Conservation (phyloP, 768 basidiomycete species). For the Crassisporium funariophilum region DNA sequence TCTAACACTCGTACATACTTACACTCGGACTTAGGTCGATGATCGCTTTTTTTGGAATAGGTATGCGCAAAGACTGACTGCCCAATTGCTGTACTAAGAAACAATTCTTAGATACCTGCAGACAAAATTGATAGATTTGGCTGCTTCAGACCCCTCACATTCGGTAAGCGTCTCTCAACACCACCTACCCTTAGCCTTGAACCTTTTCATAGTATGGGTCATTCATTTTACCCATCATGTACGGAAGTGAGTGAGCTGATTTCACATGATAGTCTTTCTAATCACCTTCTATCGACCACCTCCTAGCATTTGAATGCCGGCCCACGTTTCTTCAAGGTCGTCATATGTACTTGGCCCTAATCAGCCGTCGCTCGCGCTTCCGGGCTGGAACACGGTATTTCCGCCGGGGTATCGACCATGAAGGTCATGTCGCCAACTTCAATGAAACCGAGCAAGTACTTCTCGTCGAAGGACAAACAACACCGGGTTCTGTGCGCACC, state of each 20-base stretch:
- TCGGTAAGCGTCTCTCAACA: constrained; percentile 44
- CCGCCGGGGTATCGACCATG: constrained; percentile 85
- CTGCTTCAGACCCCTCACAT: constrained; percentile 44
- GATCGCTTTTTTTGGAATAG: constrained; percentile 99
- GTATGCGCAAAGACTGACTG: constrained; percentile 34
- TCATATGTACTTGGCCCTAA: constrained; percentile 80
- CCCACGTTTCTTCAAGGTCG: constrained; percentile 74
- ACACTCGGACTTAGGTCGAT: constrained; percentile 59
- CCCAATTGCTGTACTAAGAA: background rate
- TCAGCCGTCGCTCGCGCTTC: constrained; percentile 92
- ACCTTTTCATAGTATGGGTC: constrained; percentile 62
- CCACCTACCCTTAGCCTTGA: background rate
- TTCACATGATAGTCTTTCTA: constrained; percentile 5
- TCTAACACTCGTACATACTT: background rate
- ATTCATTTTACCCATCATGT: constrained; percentile 91
- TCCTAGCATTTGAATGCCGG: constrained; percentile 83
- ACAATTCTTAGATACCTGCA: constrained; percentile 48
- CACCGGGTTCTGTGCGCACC: constrained; percentile 39
- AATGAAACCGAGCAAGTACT: constrained; percentile 98
- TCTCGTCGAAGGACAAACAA: constrained; percentile 63
- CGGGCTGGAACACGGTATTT: constrained; percentile 98
- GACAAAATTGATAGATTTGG: constrained; percentile 57
- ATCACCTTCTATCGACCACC: background rate
- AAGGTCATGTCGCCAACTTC: constrained; percentile 94
- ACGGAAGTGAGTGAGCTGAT: constrained; percentile 75